Base-by-base conservation (phyloP, 2,329 filamentous ascomycete genomes). In the Furcasterigmium furcatum region DNA sequence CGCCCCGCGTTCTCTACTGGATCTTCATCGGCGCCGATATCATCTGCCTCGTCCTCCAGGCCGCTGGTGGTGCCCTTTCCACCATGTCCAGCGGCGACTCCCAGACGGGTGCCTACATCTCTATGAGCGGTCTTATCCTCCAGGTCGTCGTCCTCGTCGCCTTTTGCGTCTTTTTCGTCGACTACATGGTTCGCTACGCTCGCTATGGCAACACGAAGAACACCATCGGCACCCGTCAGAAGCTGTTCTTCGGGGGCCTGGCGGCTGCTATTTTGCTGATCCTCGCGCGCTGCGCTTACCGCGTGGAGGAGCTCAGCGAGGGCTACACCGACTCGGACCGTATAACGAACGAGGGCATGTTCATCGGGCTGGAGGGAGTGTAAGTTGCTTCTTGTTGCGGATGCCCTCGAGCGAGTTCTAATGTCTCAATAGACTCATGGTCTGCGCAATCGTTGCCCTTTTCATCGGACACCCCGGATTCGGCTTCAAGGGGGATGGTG, bases 281-380 rank as follows among this genome's bases (percentile, higher is more conserved):
- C 50, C 71, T 83, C 42, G 70, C 77, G 8, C 67, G 81, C 20
- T 80, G 74, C 41, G 70, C 76, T 22, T 85, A 80, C 54, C 73
- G 81, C 38, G 76, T 82, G 24, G 74, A 72, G 0, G 81, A 85
- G 63, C 58, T 85, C 46, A 72, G 70, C 38, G 67, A 77, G 24
- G 80, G 80, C 3, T 84, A 78, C 64, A 56, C 52, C 5, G 77
- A 76, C 1, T 58, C 66, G 14, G 57, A 81, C 47, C n/a, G n/a
- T n/a, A 74, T 79, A 42, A 59, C 58, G 30, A 59, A 74, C 34
- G 58, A 76, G 51, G 54, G 55, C 0, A 52, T 68, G 2, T 76
- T 76, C 46, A 71, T 76, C 40, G 64, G 52, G 0, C 50, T 76
- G 3, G 73, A 76, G 55, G 68, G 66, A 38, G 46, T 51, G 57